These are phyloP conservation scores for Glebionis coronaria DNA, from an alignment of 129 eudicot species.

Conservation along the genomic window DNA sequence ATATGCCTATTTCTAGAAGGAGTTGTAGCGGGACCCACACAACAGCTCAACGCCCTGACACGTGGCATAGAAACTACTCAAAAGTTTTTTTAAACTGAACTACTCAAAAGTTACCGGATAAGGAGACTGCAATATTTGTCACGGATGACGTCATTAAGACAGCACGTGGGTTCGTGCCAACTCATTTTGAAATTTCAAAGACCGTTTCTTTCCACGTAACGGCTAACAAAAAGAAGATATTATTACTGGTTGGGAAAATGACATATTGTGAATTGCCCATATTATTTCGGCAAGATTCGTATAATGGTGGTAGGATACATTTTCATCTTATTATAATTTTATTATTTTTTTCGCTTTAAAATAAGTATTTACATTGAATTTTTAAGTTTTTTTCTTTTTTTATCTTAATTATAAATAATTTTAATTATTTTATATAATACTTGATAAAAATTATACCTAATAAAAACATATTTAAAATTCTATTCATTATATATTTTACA, in stretches of 20 bases:
- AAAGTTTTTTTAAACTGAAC: too few relatives aligned
- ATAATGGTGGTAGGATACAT: too few relatives aligned
- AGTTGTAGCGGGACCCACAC: constrained; percentile 10
- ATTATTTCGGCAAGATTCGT: too few relatives aligned
- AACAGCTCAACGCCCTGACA: constrained; percentile 14
- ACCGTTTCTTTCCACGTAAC: constrained; percentile 7
- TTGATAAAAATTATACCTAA: too few relatives aligned
- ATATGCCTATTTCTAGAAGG: constrained; percentile 11
- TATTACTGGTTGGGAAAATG: neutral
- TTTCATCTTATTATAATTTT: too few relatives aligned
- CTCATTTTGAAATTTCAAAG: constrained; percentile 24
- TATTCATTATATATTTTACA: too few relatives aligned
- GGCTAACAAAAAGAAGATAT: neutral
- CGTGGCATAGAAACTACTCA: constrained; percentile 20
- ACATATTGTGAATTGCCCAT: neutral
- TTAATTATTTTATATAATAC: too few relatives aligned
- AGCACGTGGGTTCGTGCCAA: constrained; percentile 36
- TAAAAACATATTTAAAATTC: too few relatives aligned
- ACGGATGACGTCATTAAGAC: constrained; percentile 29
- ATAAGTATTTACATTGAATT: too few relatives aligned
- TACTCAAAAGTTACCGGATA: constrained; percentile 34
- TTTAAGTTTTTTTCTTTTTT: too few relatives aligned
- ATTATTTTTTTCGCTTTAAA: too few relatives aligned
- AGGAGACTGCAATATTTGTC: constrained; percentile 21
- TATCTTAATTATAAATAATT: too few relatives aligned